These are phyloP conservation scores for Fraxinus anomala DNA, from an alignment of 257 asterid genomes.

Conservation along the genomic window DNA sequence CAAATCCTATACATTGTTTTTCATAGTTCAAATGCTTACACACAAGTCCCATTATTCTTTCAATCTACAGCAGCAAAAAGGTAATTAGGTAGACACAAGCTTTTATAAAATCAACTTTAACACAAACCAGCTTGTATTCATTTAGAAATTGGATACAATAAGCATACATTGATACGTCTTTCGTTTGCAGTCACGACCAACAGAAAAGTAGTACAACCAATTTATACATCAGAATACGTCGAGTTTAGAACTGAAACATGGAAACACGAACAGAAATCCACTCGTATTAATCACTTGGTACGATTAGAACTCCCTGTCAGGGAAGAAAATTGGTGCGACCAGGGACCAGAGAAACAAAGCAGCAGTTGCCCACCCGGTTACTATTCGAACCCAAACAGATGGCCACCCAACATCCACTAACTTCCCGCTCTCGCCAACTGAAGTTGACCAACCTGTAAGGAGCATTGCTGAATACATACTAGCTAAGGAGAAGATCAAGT, in stretches of 20 bases:
- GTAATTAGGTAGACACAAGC: no score
- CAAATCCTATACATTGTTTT: no score
- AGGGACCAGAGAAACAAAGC: constrained; percentile 78
- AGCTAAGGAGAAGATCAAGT: constrained; percentile 84
- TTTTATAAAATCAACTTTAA: no score
- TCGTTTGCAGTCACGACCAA: constrained; percentile 7
- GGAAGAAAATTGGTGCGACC: constrained; percentile 73
- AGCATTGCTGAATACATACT: constrained; percentile 97
- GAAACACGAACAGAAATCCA: constrained; percentile 4
- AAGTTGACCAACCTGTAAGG: constrained; percentile 92
- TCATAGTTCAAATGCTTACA: no score
- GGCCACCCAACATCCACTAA: constrained; percentile 96
- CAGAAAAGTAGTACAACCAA: not conserved
- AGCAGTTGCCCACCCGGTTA: constrained; percentile 86
- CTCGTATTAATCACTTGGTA: not conserved
- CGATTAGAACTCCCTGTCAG: constrained; percentile 75
- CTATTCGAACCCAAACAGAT: constrained; percentile 89
- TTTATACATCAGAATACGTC: not conserved
- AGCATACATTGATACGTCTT: constrained; percentile 7
- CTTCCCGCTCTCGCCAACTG: constrained; percentile 89
- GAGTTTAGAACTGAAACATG: constrained; percentile 19
- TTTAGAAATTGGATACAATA: constrained; percentile 14
- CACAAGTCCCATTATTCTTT: no score
- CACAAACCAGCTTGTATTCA: not conserved
- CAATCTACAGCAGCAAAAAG: no score